Evolutionary conservation across 768 basidiomycete genomes (phyloP).

Genomic region (Mycena rebaudengoi): DNA sequence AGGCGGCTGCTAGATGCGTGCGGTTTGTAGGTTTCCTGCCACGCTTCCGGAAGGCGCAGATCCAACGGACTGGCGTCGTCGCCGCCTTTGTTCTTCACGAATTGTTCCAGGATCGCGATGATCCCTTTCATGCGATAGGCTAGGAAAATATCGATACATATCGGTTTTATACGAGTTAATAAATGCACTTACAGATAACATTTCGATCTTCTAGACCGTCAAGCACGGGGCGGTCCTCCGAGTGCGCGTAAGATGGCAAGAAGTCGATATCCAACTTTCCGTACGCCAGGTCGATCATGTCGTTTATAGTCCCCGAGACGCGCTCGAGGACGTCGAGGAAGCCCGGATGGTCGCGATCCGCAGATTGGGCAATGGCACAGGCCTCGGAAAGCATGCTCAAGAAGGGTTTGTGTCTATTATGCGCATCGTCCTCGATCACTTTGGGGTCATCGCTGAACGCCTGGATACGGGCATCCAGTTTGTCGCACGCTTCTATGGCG

Average conservation of each 20-base stretch:
- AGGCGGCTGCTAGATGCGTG: background rate
- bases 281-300: background rate
- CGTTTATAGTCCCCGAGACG: background rate
- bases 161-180: background rate
- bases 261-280: background rate
- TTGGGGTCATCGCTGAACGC: background rate
- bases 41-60: background rate
- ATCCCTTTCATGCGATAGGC: background rate
- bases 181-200: background rate
- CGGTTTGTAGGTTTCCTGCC: background rate
- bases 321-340: background rate
- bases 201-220: background rate
- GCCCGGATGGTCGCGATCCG: background rate
- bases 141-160: background rate
- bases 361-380: background rate
- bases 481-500: no score
- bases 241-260: slow-evolving; percentile 8
- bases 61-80: background rate
- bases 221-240: background rate
- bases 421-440: background rate
- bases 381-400: background rate
- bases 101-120: background rate
- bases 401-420: background rate
- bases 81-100: background rate
- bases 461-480: no score